These are phyloP conservation scores for Coniosporium tulheliwenetii DNA, from an alignment of 2,329 filamentous ascomycete species.

Conservation along the genomic window DNA sequence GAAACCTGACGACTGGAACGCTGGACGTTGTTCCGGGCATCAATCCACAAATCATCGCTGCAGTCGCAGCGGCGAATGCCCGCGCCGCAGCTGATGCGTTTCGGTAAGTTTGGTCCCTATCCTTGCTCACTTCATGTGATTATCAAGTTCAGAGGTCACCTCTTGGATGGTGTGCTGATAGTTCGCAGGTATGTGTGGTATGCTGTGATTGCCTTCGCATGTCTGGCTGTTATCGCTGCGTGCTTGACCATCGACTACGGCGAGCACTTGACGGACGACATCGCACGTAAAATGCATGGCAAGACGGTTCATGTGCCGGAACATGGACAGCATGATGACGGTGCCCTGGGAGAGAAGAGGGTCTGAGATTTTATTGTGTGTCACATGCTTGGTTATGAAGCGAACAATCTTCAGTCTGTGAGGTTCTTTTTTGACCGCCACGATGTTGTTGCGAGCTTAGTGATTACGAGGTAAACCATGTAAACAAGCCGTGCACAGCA, in stretches of 20 bases:
- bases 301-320: neutral
- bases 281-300: neutral
- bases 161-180: neutral
- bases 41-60: neutral
- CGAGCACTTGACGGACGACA: neutral
- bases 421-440: no score
- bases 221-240: neutral
- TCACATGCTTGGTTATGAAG: no score
- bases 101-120: neutral
- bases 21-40: neutral
- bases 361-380: no score
- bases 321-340: neutral
- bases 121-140: neutral
- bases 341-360: no score
- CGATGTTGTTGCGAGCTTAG: no score
- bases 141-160: neutral
- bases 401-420: no score
- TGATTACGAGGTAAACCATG: no score
- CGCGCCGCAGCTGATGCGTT: neutral
- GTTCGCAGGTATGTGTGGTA: neutral
- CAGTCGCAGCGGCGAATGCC: neutral
- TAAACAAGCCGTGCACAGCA: no score
- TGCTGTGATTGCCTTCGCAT: neutral
- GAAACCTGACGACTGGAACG: neutral
- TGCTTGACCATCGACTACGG: neutral